Conservation (phyloP, 805 yeast genomes). For the Cyberlindnera maclurae region DNA sequence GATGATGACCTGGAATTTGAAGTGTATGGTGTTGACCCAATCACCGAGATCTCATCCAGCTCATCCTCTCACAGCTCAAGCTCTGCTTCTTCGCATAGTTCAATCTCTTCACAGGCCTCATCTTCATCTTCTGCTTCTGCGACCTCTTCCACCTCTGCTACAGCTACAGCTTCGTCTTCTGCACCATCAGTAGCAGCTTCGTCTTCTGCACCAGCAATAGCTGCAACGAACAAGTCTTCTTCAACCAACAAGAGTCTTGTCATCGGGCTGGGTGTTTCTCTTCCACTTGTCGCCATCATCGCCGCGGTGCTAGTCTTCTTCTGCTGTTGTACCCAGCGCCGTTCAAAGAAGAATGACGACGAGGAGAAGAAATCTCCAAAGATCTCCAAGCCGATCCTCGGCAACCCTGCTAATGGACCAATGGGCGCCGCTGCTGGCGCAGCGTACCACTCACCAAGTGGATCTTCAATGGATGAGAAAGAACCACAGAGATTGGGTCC, state of each 20-base stretch:
- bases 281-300: conserved; percentile 54
- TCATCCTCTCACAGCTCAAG: conserved; percentile 18
- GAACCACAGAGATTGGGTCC: conserved; percentile 37
- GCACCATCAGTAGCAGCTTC: too few relatives aligned
- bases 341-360: conserved; percentile 27
- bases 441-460: conserved; percentile 13
- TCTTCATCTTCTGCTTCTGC: conserved; percentile 19
- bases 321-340: conserved; percentile 48
- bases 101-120: conserved; percentile 20
- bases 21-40: conserved; percentile 42
- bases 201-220: conserved; percentile 1
- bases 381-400: conserved; percentile 34
- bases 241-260: conserved; percentile 54
- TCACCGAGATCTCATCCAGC: conserved; percentile 17
- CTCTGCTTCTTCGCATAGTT: conserved; percentile 18
- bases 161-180: conserved; percentile 18
- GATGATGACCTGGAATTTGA: conserved; percentile 38
- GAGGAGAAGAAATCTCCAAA: conserved; percentile 24
- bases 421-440: conserved; percentile 19
- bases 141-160: conserved; percentile 5
- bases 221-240: conserved; percentile 6
- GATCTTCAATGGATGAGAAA: conserved; percentile 26
- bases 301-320: conserved; percentile 42
- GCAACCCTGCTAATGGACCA: conserved; percentile 30
- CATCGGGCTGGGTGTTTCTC: conserved; percentile 83